Evolutionary conservation across 176 grass and related monocot genomes (phyloP).

Genomic region (Bolboschoenus planiculmis): DNA sequence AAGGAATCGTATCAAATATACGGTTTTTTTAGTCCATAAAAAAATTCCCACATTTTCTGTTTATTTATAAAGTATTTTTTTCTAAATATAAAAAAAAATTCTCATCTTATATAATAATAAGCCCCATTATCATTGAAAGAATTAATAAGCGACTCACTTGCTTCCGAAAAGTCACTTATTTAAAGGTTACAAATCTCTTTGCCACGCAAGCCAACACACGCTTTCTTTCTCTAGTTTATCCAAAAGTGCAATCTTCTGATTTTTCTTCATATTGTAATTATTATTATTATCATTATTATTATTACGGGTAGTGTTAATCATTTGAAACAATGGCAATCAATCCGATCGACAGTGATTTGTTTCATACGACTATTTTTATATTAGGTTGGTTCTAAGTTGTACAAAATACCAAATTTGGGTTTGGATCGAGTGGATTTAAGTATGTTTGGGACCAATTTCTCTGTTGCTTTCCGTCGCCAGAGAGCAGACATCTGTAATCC

Average conservation of each 20-base stretch:
- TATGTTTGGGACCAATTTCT: background rate
- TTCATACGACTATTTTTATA: background rate
- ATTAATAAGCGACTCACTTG: background rate
- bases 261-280: background rate
- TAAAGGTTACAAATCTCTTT: background rate
- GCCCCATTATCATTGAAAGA: too few species aligned
- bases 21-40: too few species aligned
- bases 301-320: background rate
- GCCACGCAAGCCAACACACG: background rate
- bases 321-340: too few species aligned
- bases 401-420: background rate
- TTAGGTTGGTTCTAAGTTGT: background rate
- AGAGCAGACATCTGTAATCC: too few species aligned
- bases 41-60: too few species aligned
- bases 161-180: background rate
- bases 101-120: too few species aligned
- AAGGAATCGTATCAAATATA: too few species aligned
- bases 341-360: background rate
- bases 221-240: background rate
- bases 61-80: too few species aligned
- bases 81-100: too few species aligned
- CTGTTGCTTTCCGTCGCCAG: background rate
- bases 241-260: background rate
- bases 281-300: background rate
- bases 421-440: background rate